Evolutionary conservation across 202 grass and related monocot species (phyloP).

Genomic region (Musa balbisiana): DNA sequence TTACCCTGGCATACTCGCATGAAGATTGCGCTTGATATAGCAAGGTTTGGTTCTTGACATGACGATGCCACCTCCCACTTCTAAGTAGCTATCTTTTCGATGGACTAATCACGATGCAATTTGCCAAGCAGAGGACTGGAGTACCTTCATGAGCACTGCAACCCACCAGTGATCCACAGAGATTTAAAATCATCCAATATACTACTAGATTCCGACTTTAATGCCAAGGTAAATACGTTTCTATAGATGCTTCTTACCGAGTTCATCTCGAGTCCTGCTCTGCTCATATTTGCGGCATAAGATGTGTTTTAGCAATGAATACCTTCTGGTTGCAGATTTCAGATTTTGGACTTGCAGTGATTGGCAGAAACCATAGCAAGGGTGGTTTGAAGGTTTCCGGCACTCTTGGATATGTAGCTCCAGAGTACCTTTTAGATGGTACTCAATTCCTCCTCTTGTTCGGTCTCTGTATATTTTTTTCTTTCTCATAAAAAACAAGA

Average conservation of each 20-base stretch:
- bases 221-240: conserved; percentile 61
- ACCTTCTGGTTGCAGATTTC: conserved; percentile 13
- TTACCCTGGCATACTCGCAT: conserved; percentile 22
- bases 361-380: conserved; percentile 12
- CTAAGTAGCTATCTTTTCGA: conserved; percentile 1
- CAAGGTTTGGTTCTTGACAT: conserved; percentile 50
- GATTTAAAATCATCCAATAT: conserved; percentile 94
- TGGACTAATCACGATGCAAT: not conserved
- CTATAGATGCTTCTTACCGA: not conserved
- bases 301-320: not conserved
- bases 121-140: conserved; percentile 62
- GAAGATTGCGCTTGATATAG: conserved; percentile 53
- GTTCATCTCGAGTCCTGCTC: not conserved
- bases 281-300: not conserved
- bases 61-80: conserved; percentile 4
- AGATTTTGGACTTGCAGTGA: conserved; percentile 27
- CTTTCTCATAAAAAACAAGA: not conserved
- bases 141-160: conserved; percentile 85
- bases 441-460: not conserved
- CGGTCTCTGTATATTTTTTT: not conserved
- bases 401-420: conserved; percentile 29
- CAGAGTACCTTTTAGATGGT: conserved; percentile 27
- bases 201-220: conserved; percentile 83
- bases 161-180: conserved; percentile 84
- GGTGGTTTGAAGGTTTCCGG: conserved; percentile 20